phyloP scores from a whole-genome alignment of 768 basidiomycete species.

The Trametes cubensis region DNA sequence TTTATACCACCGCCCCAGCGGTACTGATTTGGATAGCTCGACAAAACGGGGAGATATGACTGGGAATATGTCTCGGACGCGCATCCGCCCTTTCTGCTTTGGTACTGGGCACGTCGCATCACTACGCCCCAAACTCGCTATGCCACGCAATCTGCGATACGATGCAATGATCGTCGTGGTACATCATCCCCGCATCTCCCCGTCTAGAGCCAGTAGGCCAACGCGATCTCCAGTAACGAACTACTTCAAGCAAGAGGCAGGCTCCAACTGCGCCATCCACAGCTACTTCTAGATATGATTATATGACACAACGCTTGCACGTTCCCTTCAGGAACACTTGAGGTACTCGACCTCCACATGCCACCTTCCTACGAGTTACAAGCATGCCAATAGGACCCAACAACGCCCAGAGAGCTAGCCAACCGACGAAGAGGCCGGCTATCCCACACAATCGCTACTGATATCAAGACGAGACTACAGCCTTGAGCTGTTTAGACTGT shows the following conservation, averaged over 20 bases:
- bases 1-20: conserved; percentile 20
- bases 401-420: no score
- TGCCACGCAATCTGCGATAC: conserved; percentile 1
- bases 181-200: background rate
- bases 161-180: background rate
- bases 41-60: conserved; percentile 24
- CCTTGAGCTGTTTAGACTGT: no score
- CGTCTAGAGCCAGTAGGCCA: background rate
- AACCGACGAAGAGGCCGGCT: no score
- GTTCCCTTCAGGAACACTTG: background rate
- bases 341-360: background rate
- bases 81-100: conserved; percentile 14
- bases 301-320: background rate
- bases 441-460: no score
- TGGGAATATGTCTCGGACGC: conserved; percentile 12
- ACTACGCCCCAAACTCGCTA: background rate
- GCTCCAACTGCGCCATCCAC: conserved; percentile 1
- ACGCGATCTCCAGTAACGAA: background rate
- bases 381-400: no score
- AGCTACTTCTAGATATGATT: conserved; percentile 15
- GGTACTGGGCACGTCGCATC: background rate
- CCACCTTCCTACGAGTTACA: background rate
- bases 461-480: no score
- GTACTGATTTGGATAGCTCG: conserved; percentile 12
- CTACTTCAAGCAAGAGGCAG: background rate